Base-by-base conservation (phyloP, 2,329 filamentous ascomycete species). In the Knoxdaviesia proteae region DNA sequence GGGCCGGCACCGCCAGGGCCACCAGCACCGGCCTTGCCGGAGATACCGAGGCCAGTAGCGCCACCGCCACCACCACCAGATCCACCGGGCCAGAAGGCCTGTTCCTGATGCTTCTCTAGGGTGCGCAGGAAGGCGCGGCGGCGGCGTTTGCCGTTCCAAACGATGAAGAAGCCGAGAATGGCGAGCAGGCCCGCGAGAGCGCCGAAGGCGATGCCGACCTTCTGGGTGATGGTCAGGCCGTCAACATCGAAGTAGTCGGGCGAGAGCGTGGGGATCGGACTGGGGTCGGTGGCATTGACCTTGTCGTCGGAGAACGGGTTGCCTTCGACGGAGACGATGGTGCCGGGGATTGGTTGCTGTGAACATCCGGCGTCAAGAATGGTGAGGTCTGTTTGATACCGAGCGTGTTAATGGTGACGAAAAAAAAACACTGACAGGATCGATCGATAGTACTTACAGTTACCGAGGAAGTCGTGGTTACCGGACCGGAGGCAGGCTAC, bases 141-240 rank as follows among this genome's bases (percentile, higher is more conserved):
- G 8, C 67, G 61, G 7, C 71, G 66, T 46, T 66, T 72, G 3
- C 74, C 74, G 35, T 64, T 65, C 53, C 66, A 67, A 11, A 79
- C 61, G 42, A 78, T 63, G 44, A 58, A 61, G 51, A 64, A 69
- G 7, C 74, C 74, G 6, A 59, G 48, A 1, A 68, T 8, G 6
- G 58, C 52, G 3, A 78, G 58, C 4, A 74, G 10, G 0, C 69
- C 42, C 6, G 63, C 58, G 0, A 77, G 48, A 0, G 60, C 64
- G 5, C 64, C 72, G 29, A 71, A 59, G 9, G 64, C 69, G 42
- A 78, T 69, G 47, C 72, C 74, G 0, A 75, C 70, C 43, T 73
- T 70, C 8, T 62, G 68, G 5, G 66, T 69, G 1, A 76, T 57
- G 2, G 56, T 63, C 6, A 78, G 52, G 0, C 68, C 61, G 0